Evolutionary conservation across 1,139 yeast genomes (phyloP).

Genomic region (Starmera stellimalicola): DNA sequence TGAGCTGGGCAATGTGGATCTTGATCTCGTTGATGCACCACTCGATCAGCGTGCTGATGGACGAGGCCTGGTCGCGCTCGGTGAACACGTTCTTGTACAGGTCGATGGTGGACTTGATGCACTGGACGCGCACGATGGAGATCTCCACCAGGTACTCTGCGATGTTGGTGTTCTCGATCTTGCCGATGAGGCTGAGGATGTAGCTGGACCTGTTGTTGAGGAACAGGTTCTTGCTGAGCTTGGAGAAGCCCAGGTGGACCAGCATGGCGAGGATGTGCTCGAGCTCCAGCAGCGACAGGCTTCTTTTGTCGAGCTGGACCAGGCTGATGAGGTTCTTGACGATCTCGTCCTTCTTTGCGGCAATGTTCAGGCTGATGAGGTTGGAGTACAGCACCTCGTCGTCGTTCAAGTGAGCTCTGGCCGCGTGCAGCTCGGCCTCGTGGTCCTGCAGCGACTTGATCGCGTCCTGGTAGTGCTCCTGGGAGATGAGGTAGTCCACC

Average conservation of each 20-base stretch:
- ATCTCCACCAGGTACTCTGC: conserved; percentile 42
- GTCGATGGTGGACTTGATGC: conserved; percentile 38
- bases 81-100: conserved; percentile 37
- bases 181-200: conserved; percentile 35
- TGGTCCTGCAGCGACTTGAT: conserved; percentile 41
- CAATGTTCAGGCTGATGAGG: conserved; percentile 31
- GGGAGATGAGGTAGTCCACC: conserved; percentile 57
- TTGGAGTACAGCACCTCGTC: conserved; percentile 32
- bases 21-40: conserved; percentile 71
- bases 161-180: conserved; percentile 34
- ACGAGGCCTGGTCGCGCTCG: conserved; percentile 14
- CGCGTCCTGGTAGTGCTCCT: conserved; percentile 45
- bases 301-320: conserved; percentile 16
- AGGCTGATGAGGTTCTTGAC: conserved; percentile 25
- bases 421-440: conserved; percentile 20
- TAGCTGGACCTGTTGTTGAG: conserved; percentile 36
- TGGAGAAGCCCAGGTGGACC: conserved; percentile 31
- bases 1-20: conserved; percentile 47
- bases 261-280: conserved; percentile 28
- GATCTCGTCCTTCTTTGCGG: conserved; percentile 27
- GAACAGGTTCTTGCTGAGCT: conserved; percentile 38
- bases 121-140: conserved; percentile 51
- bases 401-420: conserved; percentile 20
- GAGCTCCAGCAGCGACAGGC: conserved; percentile 9
- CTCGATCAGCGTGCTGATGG: conserved; percentile 35